These are phyloP conservation scores for Verticillium alfalfae DNA, from an alignment of 2,329 filamentous ascomycete species.

Conservation along the genomic window DNA sequence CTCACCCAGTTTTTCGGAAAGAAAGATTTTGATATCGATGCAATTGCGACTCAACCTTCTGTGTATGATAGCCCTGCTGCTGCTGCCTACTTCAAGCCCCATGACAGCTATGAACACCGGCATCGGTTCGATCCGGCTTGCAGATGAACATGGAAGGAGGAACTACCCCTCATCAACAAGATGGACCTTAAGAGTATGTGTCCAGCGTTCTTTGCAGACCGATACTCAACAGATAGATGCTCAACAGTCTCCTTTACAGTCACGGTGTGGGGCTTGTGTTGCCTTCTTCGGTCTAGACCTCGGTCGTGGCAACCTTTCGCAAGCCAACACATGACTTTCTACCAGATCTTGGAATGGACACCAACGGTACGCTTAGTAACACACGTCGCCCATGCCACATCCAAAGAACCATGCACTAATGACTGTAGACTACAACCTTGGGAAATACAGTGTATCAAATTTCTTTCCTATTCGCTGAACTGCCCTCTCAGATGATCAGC, in stretches of 20 bases:
- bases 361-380: constrained; percentile 18
- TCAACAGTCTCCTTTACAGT: not conserved
- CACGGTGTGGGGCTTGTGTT: constrained; percentile 5
- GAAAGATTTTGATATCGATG: constrained; percentile 10
- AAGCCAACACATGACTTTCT: constrained; percentile 24
- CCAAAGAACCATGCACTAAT: not conserved
- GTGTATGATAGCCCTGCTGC: constrained; percentile 37
- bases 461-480: constrained; percentile 49
- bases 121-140: constrained; percentile 25
- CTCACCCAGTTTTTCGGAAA: constrained; percentile 16
- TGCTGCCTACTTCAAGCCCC: constrained; percentile 26
- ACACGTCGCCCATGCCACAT: not conserved
- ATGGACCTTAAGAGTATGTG: constrained; percentile 18
- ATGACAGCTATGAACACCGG: constrained; percentile 23
- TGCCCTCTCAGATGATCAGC: constrained; percentile 55
- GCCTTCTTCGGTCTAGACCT: constrained; percentile 18
- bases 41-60: constrained; percentile 32
- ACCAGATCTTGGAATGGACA: constrained; percentile 29
- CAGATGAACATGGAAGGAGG: constrained; percentile 26
- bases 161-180: constrained; percentile 19
- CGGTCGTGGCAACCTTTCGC: constrained; percentile 16
- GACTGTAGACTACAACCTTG: constrained; percentile 41
- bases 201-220: constrained; percentile 6
- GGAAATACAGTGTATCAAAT: constrained; percentile 51
- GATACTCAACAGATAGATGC: not conserved